These are phyloP conservation scores for Cyclotella cryptica DNA, from an alignment of 108 stramenopile genomes.

Conservation along the genomic window DNA sequence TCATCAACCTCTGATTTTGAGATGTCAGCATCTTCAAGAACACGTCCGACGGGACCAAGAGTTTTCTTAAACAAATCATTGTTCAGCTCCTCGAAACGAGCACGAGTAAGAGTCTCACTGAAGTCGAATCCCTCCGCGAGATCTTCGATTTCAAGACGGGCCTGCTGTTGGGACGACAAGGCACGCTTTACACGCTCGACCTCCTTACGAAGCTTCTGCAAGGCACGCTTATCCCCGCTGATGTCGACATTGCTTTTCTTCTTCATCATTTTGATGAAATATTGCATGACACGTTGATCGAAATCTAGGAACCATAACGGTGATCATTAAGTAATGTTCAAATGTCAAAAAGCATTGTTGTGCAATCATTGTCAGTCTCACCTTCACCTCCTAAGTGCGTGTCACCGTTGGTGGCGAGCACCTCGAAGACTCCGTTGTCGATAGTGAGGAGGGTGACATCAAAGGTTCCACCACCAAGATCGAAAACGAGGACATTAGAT, in stretches of 20 bases:
- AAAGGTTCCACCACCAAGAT: conserved; percentile 98
- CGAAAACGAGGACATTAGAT: conserved; percentile 95
- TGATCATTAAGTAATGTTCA: no score
- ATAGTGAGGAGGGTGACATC: conserved; percentile 96
- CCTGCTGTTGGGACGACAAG: conserved; percentile 83
- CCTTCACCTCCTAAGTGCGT: conserved; percentile 91
- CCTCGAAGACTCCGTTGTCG: conserved; percentile 94
- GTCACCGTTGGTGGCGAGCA: conserved; percentile 89
- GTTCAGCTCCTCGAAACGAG: conserved; percentile 98
- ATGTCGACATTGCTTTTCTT: conserved; percentile 83
- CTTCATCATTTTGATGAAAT: conserved; percentile 91
- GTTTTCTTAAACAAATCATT: conserved; percentile 98
- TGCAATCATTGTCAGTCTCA: no score
- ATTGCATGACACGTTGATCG: conserved; percentile 95
- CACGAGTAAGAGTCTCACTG: conserved; percentile 90
- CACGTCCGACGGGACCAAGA: conserved; percentile 90
- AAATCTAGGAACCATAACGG: no score
- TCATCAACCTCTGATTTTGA: conserved; percentile 94
- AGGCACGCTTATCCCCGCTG: conserved; percentile 78
- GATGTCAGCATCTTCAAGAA: conserved; percentile 93
- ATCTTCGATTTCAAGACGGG: conserved; percentile 86
- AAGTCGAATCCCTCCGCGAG: conserved; percentile 87
- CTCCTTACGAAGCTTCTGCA: conserved; percentile 91
- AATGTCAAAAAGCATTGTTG: no score
- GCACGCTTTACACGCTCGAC: conserved; percentile 92